phyloP scores from a whole-genome alignment of 2,329 filamentous ascomycete genomes.

The Xylaria hypoxylon region DNA sequence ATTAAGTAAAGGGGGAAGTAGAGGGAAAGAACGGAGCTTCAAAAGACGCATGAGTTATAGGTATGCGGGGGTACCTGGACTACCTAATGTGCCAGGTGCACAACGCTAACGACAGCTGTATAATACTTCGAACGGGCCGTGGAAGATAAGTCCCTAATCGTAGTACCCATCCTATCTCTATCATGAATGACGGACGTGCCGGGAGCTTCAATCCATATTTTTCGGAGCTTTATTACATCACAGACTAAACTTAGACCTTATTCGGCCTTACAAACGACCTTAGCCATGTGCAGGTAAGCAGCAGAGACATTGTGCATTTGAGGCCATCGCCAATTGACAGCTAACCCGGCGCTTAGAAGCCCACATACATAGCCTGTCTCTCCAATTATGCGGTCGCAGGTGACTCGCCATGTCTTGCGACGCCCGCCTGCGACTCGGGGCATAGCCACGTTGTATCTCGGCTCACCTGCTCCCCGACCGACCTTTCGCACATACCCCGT shows the following conservation, averaged over 20 bases:
- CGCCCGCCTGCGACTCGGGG: slow-evolving; percentile 49
- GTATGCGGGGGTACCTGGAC: too few species aligned
- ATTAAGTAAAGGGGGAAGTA: not conserved
- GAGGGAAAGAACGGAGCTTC: not conserved
- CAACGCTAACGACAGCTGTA: slow-evolving; percentile 13
- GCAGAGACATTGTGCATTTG: slow-evolving; percentile 5
- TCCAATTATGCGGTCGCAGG: slow-evolving; percentile 53
- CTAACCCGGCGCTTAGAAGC: slow-evolving; percentile 44
- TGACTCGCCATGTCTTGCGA: slow-evolving; percentile 56
- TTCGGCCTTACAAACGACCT: slow-evolving; percentile 29
- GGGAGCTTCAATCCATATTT: slow-evolving; percentile 33
- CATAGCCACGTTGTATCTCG: slow-evolving; percentile 33
- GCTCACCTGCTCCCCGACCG: slow-evolving; percentile 40
- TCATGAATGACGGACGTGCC: slow-evolving; percentile 39
- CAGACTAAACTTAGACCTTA: slow-evolving; percentile 18
- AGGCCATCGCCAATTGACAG: slow-evolving; percentile 29
- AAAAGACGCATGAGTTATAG: too few species aligned
- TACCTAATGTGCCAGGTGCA: not conserved
- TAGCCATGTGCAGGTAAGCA: slow-evolving; percentile 50
- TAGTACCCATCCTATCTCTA: slow-evolving; percentile 8
- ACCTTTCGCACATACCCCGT: slow-evolving; percentile 49
- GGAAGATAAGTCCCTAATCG: slow-evolving; percentile 22
- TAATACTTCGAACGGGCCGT: slow-evolving; percentile 16
- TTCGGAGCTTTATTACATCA: slow-evolving; percentile 31
- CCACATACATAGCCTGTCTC: slow-evolving; percentile 44